Evolutionary conservation across 129 eudicot genomes (phyloP), one percentile per base, ranked within the genome.

Genomic region (Mikania micrantha): DNA sequence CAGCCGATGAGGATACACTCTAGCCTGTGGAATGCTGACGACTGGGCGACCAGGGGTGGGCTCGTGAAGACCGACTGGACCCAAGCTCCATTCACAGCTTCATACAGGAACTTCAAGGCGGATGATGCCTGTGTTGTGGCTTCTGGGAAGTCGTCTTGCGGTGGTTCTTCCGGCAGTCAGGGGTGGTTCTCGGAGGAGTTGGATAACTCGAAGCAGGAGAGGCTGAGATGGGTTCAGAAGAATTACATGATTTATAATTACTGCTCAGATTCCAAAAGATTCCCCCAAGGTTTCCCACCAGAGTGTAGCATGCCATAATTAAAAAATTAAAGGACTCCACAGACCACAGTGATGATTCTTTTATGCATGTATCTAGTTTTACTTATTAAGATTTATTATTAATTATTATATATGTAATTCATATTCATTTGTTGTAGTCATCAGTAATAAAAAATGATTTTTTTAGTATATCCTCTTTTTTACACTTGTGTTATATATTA

Each of bases 221-320:
- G 85, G 68, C 64, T 84, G 22, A 65, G 36, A 48, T 80, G 80
- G 85, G 88, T 52, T 21, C 89, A 80, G 19, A 78, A 71, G 32
- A 84, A 81, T 29, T 84, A 84, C 27, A 84, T 81, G 84, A 84
- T 81, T 13, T 84, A 84, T 9, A 74, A 81, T 45, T 84, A 84
- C 60, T 84, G 90, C 64, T 66, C 77, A 0, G 90, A 84, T 74
- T 45, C 77, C 10, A 80, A 72, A 24, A 34, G 81, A 0, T 84
- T 77, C 42, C 81, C 86, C 3, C 81, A 78, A 57, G 90, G 84
- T 2, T 66, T 78, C 19, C 90, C 90, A 5, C 64, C 71, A 0
- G 84, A 81, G 16, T 81, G 86, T 40, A 58, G 32, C 1, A 57
- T 59, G 42, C 28, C 79, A 9, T 74, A 57, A n/a, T n/a, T n/a